These are phyloP conservation scores for Barnettozyma botsteinii DNA, from an alignment of 805 yeast species.

Conservation along the genomic window DNA sequence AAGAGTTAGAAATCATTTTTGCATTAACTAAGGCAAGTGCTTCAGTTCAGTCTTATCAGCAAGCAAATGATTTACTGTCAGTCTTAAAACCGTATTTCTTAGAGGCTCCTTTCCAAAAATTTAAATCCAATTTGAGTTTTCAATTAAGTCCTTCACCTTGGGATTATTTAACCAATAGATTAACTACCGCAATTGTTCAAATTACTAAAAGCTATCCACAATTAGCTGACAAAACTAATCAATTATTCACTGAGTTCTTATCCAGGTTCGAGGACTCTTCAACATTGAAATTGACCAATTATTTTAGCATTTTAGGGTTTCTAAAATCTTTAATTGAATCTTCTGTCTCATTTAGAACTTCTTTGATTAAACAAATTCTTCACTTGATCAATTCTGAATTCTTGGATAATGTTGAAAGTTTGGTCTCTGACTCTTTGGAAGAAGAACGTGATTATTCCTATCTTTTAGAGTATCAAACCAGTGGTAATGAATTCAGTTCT, in stretches of 20 bases:
- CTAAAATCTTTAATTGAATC: conserved; percentile 27
- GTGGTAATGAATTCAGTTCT: conserved; percentile 32
- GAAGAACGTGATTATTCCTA: conserved; percentile 25
- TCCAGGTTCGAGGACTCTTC: conserved; percentile 12
- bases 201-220: conserved; percentile 26
- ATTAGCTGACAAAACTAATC: conserved; percentile 16
- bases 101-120: conserved; percentile 45
- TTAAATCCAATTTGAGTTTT: conserved; percentile 33
- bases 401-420: conserved; percentile 18
- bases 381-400: conserved; percentile 14
- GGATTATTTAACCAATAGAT: conserved; percentile 32
- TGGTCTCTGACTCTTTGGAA: conserved; percentile 31
- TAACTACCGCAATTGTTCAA: conserved; percentile 28
- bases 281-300: conserved; percentile 15
- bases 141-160: conserved; percentile 34
- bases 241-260: conserved; percentile 25
- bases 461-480: conserved; percentile 30
- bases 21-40: conserved; percentile 40
- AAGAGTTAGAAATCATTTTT: conserved; percentile 49
- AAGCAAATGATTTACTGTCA: conserved; percentile 35
- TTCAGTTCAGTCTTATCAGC: conserved; percentile 27
- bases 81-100: conserved; percentile 43
- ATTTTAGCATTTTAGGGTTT: conserved; percentile 35
- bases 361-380: conserved; percentile 25
- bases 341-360: conserved; percentile 17